Base-by-base conservation (phyloP, 345 rosid species). In the Citrus unshiu region DNA sequence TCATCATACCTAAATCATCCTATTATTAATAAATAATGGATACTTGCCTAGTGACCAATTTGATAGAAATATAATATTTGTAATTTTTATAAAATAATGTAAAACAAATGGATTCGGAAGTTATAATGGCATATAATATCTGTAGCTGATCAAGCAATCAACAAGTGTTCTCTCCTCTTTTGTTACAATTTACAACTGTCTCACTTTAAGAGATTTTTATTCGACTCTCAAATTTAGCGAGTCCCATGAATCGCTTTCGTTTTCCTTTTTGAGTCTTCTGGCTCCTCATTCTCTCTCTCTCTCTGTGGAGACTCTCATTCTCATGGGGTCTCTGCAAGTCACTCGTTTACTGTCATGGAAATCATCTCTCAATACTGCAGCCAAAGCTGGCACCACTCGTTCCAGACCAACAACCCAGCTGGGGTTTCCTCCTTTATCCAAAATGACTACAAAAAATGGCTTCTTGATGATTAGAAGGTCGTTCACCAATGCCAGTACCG, bases 241-340 rank as follows among this genome's bases (percentile, higher is more conserved):
- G 40, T 59, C 12, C 9, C 7, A 64, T 22, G 40, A 79, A 80
- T 66, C 68, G 58, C 58, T 74, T 72, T 72, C 80, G 63, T 77
- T 68, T 76, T 39, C 34, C 30, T 6, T 22, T 39, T 12, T 43
- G 4, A 10, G 14, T 18, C 51, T 59, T 27, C 71, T 9, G 40
- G 12, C 58, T 54, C 29, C 71, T 9, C 22, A 3, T 39, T 73
- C 21, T 37, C 64, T 78, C 32, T 25, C 34, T 37, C 27, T 34
- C 16, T 39, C 32, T 19, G 3, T 12, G 13, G 58, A 4, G 22
- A 9, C 7, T 60, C 43, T 51, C 56, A 12, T 66, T 6, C 10
- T 34, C 4, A 93, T 93, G 95, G 88, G 85, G 68, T 86, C 95
- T 58, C 70, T 87, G 59, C 80, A 67, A 62, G 64, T 84, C 79